Evolutionary conservation across 768 basidiomycete genomes (phyloP).

Genomic region (Gelatoporia subvermispora): DNA sequence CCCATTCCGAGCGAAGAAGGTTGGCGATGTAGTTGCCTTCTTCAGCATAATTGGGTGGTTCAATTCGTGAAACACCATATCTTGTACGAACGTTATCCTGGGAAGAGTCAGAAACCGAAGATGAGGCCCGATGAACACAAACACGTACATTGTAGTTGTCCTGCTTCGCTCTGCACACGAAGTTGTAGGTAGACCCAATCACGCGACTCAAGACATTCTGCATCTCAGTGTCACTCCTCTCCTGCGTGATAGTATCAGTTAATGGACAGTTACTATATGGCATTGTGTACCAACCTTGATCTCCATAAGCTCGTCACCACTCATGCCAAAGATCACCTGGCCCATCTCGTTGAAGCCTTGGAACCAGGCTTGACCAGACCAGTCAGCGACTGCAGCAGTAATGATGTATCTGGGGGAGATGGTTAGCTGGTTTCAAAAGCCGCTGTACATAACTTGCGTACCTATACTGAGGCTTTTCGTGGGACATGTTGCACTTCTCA

Average conservation of each 20-base stretch:
- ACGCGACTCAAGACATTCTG: conserved; percentile 57
- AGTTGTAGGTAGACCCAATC: conserved; percentile 69
- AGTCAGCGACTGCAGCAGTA: conserved; percentile 83
- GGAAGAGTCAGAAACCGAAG: neutral
- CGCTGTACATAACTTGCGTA: conserved; percentile 30
- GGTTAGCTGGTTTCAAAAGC: conserved; percentile 1
- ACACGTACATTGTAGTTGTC: conserved; percentile 76
- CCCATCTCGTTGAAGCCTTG: conserved; percentile 96
- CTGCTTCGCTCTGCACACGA: conserved; percentile 81
- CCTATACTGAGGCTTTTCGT: conserved; percentile 75
- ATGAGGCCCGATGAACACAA: neutral
- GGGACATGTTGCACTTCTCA: conserved; percentile 83
- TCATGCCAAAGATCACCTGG: conserved; percentile 64
- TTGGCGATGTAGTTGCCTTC: conserved; percentile 59
- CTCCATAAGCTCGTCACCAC: conserved; percentile 73
- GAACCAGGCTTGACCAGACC: conserved; percentile 86
- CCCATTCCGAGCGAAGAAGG: conserved; percentile 58
- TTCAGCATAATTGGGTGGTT: conserved; percentile 60
- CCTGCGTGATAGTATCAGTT: conserved; percentile 32
- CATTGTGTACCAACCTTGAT: conserved; percentile 48
- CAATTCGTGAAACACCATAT: conserved; percentile 73
- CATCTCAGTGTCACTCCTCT: conserved; percentile 55
- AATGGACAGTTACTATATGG: neutral
- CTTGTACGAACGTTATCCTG: conserved; percentile 81
- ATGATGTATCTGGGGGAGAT: conserved; percentile 61